phyloP scores from a whole-genome alignment of 345 rosid species.

The Erysimum cheiranthoides region DNA sequence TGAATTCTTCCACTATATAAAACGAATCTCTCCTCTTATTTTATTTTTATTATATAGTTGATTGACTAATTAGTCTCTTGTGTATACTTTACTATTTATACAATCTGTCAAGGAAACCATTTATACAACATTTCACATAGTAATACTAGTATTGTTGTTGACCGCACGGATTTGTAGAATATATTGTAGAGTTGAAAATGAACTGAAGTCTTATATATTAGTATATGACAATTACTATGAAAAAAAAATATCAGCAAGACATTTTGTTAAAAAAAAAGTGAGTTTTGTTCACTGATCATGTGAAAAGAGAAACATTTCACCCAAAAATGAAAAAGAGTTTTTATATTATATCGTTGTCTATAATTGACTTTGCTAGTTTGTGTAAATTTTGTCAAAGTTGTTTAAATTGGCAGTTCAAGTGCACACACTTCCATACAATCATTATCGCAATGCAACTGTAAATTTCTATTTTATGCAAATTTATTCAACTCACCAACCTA shows the following conservation, averaged over 20 bases:
- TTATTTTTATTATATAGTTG: neutral
- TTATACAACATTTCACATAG: neutral
- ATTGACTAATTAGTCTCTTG: conserved; percentile 20
- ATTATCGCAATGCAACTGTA: neutral
- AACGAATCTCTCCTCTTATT: neutral
- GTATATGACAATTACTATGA: neutral
- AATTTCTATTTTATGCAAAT: neutral
- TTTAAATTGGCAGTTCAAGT: neutral
- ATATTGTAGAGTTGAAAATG: neutral
- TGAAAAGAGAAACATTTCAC: neutral
- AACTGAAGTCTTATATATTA: neutral
- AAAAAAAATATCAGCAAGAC: neutral
- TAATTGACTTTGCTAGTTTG: neutral
- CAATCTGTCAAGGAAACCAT: neutral
- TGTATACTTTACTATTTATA: conserved; percentile 23
- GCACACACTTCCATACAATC: neutral
- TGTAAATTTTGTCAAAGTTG: conserved; percentile 11
- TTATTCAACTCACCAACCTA: conserved; percentile 3
- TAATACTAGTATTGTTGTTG: neutral
- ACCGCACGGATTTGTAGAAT: neutral
- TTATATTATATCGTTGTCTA: neutral
- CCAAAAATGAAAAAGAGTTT: neutral
- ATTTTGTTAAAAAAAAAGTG: too few species aligned
- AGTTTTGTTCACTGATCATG: too few species aligned
- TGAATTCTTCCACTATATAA: conserved; percentile 31